Base-by-base conservation (phyloP, 176 grass and related monocot species). In the Raddia guianensis region DNA sequence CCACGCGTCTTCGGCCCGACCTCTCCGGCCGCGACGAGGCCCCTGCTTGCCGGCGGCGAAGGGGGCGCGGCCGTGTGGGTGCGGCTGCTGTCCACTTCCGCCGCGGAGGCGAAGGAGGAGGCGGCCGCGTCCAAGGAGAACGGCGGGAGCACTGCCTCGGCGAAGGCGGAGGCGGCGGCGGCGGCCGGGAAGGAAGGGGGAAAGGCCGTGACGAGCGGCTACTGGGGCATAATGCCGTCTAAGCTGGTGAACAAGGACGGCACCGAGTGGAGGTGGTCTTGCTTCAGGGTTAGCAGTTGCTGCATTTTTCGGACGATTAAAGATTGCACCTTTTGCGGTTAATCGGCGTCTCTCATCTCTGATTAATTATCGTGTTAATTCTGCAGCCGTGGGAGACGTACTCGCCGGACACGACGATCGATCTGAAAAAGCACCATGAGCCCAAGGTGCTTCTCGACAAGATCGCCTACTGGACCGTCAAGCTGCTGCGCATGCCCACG, bases 231-330 rank as follows among this genome's bases (percentile, higher is more conserved):
- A 33, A 57, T 51, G 62, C 81, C 84, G 10, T 53, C 86, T 19
- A 89, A 82, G 72, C 78, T 93, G 40, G 71, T 85, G 37, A 89
- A 40, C 78, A 83, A 89, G 74, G 91, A 94, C 42, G 94, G 91
- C 84, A 88, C 64, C 34, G 91, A 91, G 75, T 97, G 94, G 94
- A 94, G 68, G 83, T 97, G 94, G 91, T 74, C 87, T 46, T 97
- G 94, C 82, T 97, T 97, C 80, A 86, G 49, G 87, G 94, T 94
- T 27, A 27, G 27, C 27, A 27, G 27, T 27, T 27, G 27, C 27
- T 27, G 27, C 27, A 27, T 1, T 27, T 27, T 1, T 1, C 27
- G 27, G 27, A 27, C 27, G 27, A 27, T 54, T 14, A 54, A 54
- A 54, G 14, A 13, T 66, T 12, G 34, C 72, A 12, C 40, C 7